Evolutionary conservation across 1,284 basidiomycete species (phyloP), one percentile per base, ranked within the genome.

Genomic region (Moesziomyces antarcticus): DNA sequence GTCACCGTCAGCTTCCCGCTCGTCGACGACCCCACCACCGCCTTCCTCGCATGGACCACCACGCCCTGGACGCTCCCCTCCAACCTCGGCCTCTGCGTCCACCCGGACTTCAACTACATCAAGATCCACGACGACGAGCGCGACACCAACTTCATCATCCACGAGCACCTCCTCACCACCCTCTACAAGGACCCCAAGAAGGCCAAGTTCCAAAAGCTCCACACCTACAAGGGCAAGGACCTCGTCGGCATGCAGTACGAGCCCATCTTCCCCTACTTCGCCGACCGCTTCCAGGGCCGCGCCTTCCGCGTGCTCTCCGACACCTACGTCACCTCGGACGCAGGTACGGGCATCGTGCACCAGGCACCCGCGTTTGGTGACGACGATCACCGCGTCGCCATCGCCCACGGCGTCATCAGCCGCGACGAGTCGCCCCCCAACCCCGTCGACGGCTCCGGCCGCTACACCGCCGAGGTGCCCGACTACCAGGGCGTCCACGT

Each of bases 321-420:
- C 84, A 91, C 90, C 0, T 99, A 99, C 83, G 96, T 99, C 54
- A 97, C 94, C 2, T 92, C 91, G 75, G 89, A 90, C 14, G 93
- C 95, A 59, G 96, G 97, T 85, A 99, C 97, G 41, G 96, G 96
- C 84, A 96, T 99, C 80, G 97, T 99, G 50, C 97, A 99, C 85
- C 97, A 99, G 86, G 94, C 97, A 1, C 97, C 97, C 2, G 95
- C 93, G 0, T 99, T 97, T 82, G 97, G 97, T 88, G 97, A 98
- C 82, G 97, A 99, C 80, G 97, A 99, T 89, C 93, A 98, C 85
- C 92, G 96, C 65, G 89, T 99, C 78, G 91, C 92, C 30, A 88
- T 97, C 66, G 90, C 90, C 3, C 88, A 97, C 82, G 92, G 91
- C 25, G 89, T 98, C 64, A 86, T 98, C 35, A 87, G 87, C 27